phyloP scores from a whole-genome alignment of 768 basidiomycete genomes.

The Gyrodon lividus region DNA sequence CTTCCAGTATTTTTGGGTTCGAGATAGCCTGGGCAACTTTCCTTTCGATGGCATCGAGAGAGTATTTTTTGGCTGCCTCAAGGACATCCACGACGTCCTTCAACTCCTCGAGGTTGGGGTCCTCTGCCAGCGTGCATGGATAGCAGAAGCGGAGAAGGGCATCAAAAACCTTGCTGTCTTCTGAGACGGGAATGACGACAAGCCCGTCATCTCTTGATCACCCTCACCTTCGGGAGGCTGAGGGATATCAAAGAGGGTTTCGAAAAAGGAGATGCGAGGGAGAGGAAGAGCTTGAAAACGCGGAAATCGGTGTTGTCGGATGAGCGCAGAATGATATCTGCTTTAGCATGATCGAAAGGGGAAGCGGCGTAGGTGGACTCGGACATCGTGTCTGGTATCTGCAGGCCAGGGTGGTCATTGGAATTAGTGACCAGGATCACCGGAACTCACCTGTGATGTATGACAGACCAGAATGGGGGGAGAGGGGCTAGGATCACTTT shows the following conservation, averaged over 20 bases:
- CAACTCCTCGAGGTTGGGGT: constrained; percentile 13
- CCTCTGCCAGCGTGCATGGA: constrained; percentile 18
- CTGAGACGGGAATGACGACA: constrained; percentile 13
- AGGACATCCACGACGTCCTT: constrained; percentile 13
- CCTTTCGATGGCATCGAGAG: constrained; percentile 17
- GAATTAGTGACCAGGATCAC: too few species aligned
- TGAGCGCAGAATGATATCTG: constrained; percentile 24
- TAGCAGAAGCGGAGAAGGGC: constrained; percentile 24
- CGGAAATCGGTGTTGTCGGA: constrained; percentile 28
- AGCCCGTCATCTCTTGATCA: constrained; percentile 15
- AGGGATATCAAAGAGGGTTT: constrained; percentile 30
- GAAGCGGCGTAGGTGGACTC: constrained; percentile 1
- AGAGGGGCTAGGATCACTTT: too few species aligned
- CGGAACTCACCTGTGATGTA: not conserved
- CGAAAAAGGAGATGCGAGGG: constrained; percentile 35
- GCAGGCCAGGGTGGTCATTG: not conserved
- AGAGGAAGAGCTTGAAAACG: constrained; percentile 32
- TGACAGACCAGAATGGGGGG: too few species aligned
- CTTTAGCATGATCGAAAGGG: constrained; percentile 21
- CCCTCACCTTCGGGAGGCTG: constrained; percentile 14
- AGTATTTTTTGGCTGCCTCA: constrained; percentile 19
- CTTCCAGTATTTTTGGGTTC: constrained; percentile 17
- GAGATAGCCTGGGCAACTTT: constrained; percentile 21
- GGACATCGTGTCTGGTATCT: not conserved
- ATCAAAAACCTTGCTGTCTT: constrained; percentile 22